Conservation (phyloP, 345 rosid genomes). For the Iberis pinnata region DNA sequence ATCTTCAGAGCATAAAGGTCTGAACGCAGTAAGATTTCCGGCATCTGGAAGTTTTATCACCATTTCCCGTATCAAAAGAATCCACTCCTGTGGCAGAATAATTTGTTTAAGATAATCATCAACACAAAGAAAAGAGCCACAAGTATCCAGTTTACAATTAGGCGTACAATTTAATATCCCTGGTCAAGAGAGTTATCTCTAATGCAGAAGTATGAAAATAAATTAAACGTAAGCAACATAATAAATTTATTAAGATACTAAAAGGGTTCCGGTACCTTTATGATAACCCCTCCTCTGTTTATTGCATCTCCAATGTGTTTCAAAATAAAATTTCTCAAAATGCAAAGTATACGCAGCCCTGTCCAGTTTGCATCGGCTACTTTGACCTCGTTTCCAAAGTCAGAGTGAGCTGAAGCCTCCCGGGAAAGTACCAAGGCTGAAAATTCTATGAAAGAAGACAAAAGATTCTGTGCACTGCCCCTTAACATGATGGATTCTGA, state of each 20-base stretch:
- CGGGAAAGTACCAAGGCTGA: constrained; percentile 40
- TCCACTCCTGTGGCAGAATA: constrained; percentile 64
- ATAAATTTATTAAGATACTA: constrained; percentile 1
- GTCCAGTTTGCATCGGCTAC: constrained; percentile 50
- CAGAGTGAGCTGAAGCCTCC: constrained; percentile 28
- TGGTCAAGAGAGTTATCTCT: background rate
- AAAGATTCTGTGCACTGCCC: constrained; percentile 61
- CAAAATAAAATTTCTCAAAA: constrained; percentile 56
- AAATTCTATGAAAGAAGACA: constrained; percentile 71
- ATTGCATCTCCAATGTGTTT: constrained; percentile 63
- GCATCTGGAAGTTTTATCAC: constrained; percentile 69
- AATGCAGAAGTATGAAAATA: constrained; percentile 4
- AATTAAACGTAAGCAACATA: constrained; percentile 7
- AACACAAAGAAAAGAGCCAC: constrained; percentile 4
- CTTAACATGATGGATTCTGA: constrained; percentile 66
- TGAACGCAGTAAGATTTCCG: constrained; percentile 46
- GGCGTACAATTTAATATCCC: background rate
- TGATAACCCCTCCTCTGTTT: constrained; percentile 45
- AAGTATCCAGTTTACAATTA: background rate
- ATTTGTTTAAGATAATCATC: background rate
- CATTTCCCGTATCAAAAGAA: constrained; percentile 71
- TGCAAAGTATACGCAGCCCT: constrained; percentile 35
- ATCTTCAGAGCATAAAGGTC: constrained; percentile 69
- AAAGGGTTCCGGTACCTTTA: constrained; percentile 47
- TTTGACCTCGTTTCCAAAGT: constrained; percentile 27